These are phyloP conservation scores for Monosporascus sp. DNA, from an alignment of 2,329 filamentous ascomycete species.

Conservation along the genomic window DNA sequence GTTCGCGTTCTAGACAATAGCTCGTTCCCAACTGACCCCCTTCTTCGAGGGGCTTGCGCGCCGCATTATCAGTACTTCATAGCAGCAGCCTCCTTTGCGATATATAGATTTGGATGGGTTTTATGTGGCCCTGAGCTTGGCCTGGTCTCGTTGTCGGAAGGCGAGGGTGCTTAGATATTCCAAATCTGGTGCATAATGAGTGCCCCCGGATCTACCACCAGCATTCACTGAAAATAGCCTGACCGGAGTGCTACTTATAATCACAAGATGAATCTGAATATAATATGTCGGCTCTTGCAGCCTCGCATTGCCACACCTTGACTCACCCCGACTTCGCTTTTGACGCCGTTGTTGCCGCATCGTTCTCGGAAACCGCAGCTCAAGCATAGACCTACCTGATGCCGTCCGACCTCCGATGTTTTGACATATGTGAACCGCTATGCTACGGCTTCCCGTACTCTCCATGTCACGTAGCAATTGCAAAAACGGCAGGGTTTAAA, in stretches of 20 bases:
- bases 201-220: background rate
- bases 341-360: background rate
- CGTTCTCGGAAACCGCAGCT: background rate
- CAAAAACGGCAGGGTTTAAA: too few relatives aligned
- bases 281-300: background rate
- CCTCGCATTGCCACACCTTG: background rate
- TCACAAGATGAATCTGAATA: background rate
- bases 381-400: background rate
- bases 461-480: too few relatives aligned
- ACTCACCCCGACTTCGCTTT: background rate
- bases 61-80: background rate
- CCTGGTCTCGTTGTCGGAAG: background rate
- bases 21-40: background rate
- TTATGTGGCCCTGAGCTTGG: background rate
- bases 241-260: background rate
- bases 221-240: background rate
- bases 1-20: constrained; percentile 72
- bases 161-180: background rate
- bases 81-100: background rate
- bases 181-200: background rate
- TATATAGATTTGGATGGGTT: background rate
- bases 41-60: background rate
- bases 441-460: too few relatives aligned
- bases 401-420: background rate
- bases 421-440: background rate